Evolutionary conservation across 2,329 filamentous ascomycete genomes (phyloP).

Genomic region (Colletotrichum tabaci): DNA sequence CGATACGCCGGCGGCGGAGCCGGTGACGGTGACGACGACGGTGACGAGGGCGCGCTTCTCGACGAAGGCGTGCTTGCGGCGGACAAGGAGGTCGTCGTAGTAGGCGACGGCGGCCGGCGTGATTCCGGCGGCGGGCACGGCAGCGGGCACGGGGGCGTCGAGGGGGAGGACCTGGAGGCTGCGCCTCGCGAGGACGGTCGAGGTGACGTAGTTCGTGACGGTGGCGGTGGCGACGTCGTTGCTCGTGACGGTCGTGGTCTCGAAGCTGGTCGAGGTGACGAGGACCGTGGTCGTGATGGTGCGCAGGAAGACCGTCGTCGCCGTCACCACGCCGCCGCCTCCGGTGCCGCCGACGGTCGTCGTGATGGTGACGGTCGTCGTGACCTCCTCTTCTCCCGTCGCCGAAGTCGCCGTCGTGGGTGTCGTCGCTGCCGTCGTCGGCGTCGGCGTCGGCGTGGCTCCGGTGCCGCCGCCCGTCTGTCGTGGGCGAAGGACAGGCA

Average conservation of each 20-base stretch:
- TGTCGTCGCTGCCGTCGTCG: constrained; percentile 13
- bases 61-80: constrained; percentile 46
- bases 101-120: constrained; percentile 41
- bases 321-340: constrained; percentile 34
- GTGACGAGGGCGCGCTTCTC: constrained; percentile 55
- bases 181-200: constrained; percentile 54
- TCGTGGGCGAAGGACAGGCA: constrained; percentile 32
- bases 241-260: constrained; percentile 56
- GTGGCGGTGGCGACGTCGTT: constrained; percentile 54
- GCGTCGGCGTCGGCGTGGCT: constrained; percentile 19
- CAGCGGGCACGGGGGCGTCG: constrained; percentile 46
- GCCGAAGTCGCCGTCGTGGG: constrained; percentile 5
- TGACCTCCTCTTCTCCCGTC: constrained; percentile 11
- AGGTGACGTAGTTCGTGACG: constrained; percentile 53
- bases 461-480: constrained; percentile 27
- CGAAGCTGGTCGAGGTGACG: constrained; percentile 53
- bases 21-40: constrained; percentile 51
- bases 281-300: constrained; percentile 50
- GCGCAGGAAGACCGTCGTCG: constrained; percentile 29
- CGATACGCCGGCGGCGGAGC: constrained; percentile 44
- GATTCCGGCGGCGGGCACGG: constrained; percentile 42
- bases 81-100: too few species aligned
- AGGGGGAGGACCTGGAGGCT: constrained; percentile 47
- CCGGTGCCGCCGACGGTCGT: constrained; percentile 25
- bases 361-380: constrained; percentile 29